Evolutionary conservation across 2,329 filamentous ascomycete genomes (phyloP), one percentile per base, ranked within the genome.

Genomic region (Metarhizium guizhouense): DNA sequence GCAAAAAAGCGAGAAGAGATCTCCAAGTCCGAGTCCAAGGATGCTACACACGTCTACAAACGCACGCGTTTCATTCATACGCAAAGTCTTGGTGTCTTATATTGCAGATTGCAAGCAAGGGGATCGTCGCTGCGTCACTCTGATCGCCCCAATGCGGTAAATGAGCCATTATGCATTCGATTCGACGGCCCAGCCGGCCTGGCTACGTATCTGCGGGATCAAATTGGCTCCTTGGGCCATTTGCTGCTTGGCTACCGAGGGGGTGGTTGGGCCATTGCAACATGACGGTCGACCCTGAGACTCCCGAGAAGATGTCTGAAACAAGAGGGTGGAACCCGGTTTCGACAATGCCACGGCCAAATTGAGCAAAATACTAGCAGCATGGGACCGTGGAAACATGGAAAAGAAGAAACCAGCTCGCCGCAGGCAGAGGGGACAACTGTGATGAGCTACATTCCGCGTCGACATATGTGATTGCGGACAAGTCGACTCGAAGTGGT

Each of bases 271-370:
- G 52, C 13, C 45, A 14, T 42, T 54, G 52, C 47, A 50, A 54
- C 52, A 16, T 43, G 55, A 54, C 20, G 48, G 34, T 40, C 47
- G 25, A 51, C 29, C 29, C 32, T 57, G 55, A 54, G 49, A 54
- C 49, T 56, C 18, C 49, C 20, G 30, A 36, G 11, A 52, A 30
- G 5, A 43, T 43, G 47, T 52, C 48, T 54, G 52, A 54, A 54
- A 51, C 48, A 10, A 18, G 32, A 34, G 32, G 34, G 52, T 51
- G 48, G 48, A 40, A 51, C 36, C 18, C 25, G 25, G 8, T 14
- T 18, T 49, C 34, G 53, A 51, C 53, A 36, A 51, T 51, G 36
- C 38, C 25, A 30, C 36, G 54, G 36, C 51, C 42, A 50, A 11
- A 18, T 34, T 7, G 7, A 34, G 32, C 7, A 34, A 8, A 3